These are phyloP conservation scores for Cytospora paraplurivora DNA, from an alignment of 2,329 filamentous ascomycete species.

Conservation along the genomic window DNA sequence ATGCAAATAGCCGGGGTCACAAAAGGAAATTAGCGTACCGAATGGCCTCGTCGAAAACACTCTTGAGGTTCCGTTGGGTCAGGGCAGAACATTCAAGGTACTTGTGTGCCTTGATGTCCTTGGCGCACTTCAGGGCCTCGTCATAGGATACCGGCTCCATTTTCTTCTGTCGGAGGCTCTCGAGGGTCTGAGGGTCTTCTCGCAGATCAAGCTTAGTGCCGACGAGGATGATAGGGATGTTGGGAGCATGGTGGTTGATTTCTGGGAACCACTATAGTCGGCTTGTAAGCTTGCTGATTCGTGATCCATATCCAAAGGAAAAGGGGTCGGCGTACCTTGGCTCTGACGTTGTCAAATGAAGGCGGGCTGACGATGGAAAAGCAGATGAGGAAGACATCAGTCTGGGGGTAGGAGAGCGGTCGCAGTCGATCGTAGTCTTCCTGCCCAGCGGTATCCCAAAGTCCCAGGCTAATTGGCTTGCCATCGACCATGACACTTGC, in stretches of 20 bases:
- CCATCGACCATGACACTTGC: constrained; percentile 99
- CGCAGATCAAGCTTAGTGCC: constrained; percentile 95
- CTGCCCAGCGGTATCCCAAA: constrained; percentile 99
- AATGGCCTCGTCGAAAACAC: constrained; percentile 97
- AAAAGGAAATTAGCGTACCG: constrained; percentile 62
- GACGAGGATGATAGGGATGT: constrained; percentile 94
- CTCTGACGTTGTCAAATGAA: constrained; percentile 98
- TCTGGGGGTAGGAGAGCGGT: constrained; percentile 96
- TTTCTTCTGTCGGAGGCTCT: constrained; percentile 83
- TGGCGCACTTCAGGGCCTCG: constrained; percentile 83
- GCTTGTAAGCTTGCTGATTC: constrained; percentile 24
- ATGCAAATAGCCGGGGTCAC: constrained; percentile 32
- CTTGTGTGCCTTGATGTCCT: constrained; percentile 94
- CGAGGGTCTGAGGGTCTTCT: constrained; percentile 81
- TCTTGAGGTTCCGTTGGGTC: constrained; percentile 96
- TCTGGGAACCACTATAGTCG: constrained; percentile 84
- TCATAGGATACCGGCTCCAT: constrained; percentile 98
- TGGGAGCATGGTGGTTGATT: constrained; percentile 94
- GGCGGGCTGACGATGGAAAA: constrained; percentile 98
- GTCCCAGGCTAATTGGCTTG: constrained; percentile 91
- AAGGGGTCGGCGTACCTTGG: constrained; percentile 68
- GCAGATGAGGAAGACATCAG: constrained; percentile 97
- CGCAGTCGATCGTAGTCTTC: constrained; percentile 97
- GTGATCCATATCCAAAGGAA: neutral
- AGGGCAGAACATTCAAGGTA: constrained; percentile 97